A percentile compares a stretch with the other conserved stretches of the same genome.
Evolutionary conservation across 371 early-diverging fungal species (phyloP).

Genomic region (Entomophthora muscae): DNA sequence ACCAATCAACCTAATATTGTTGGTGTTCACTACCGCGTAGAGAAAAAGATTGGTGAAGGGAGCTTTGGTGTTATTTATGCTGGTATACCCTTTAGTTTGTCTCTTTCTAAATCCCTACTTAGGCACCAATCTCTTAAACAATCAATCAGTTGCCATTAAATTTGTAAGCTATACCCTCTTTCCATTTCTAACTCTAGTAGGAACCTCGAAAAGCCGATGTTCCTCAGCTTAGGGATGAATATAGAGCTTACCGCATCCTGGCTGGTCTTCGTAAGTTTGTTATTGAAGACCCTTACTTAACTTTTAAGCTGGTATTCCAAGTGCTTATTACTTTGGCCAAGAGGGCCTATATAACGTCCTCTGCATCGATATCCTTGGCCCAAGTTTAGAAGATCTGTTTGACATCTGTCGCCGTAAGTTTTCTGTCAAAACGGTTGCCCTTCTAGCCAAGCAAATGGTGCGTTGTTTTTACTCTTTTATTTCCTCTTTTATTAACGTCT

Average conservation of each 20-base stretch:
- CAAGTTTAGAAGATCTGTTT: constrained; percentile 78
- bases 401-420: constrained; percentile 19
- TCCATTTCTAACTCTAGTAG: constrained; percentile 11
- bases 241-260: constrained; percentile 61
- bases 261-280: constrained; percentile 25
- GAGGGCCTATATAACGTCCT: constrained; percentile 76
- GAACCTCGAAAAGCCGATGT: constrained; percentile 73
- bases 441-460: constrained; percentile 37
- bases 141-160: constrained; percentile 67
- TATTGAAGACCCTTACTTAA: background rate
- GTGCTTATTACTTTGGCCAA: constrained; percentile 75
- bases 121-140: constrained; percentile 39
- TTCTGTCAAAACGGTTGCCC: constrained; percentile 25
- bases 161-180: constrained; percentile 19
- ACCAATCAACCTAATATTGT: constrained; percentile 21
- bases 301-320: constrained; percentile 52
- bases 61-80: constrained; percentile 63
- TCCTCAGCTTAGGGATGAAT: constrained; percentile 78
- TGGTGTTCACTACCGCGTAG: constrained; percentile 53
- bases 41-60: constrained; percentile 56
- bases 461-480: constrained; percentile 4
- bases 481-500: too few species aligned
- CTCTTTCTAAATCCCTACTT: constrained; percentile 4
- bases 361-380: constrained; percentile 94
- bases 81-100: constrained; percentile 20